These are phyloP conservation scores for Pseudozyma pruni DNA, from an alignment of 1,284 basidiomycete genomes.

Conservation along the genomic window DNA sequence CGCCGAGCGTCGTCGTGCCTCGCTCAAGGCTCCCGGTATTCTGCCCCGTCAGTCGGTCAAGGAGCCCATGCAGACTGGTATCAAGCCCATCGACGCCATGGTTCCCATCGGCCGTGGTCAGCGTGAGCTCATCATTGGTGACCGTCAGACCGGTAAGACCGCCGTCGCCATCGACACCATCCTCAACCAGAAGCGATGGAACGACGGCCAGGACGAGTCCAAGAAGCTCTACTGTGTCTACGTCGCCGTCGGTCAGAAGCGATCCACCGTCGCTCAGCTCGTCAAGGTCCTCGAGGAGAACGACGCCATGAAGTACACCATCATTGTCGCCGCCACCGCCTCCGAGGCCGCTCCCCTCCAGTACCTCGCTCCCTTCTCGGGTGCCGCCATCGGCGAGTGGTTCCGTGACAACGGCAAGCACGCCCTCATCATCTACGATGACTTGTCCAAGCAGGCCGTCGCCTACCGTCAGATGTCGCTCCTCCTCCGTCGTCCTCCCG, in stretches of 20 bases:
- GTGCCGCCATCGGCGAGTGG: constrained; percentile 99
- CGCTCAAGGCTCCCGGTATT: constrained; percentile 98
- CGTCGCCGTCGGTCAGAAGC: constrained; percentile 98
- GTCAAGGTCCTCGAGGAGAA: constrained; percentile 99
- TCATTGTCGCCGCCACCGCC: constrained; percentile 98
- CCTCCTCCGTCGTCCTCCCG: constrained; percentile 97
- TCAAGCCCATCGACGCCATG: constrained; percentile 99
- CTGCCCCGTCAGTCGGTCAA: constrained; percentile 98
- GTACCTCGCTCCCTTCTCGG: constrained; percentile 99
- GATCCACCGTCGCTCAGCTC: constrained; percentile 98
- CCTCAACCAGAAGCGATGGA: constrained; percentile 99
- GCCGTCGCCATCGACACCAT: constrained; percentile 99
- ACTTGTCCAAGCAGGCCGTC: constrained; percentile 99
- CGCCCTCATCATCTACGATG: constrained; percentile 98
- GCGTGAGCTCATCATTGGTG: constrained; percentile 99
- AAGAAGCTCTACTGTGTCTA: constrained; percentile 99
- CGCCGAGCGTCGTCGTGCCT: constrained; percentile 91
- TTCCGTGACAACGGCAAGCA: constrained; percentile 99
- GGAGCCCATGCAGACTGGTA: constrained; percentile 99
- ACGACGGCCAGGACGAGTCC: constrained; percentile 91
- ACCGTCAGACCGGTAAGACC: constrained; percentile 99
- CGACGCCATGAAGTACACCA: constrained; percentile 99
- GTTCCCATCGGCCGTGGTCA: constrained; percentile 99
- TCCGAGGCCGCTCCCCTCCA: constrained; percentile 98
- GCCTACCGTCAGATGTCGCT: constrained; percentile 99